phyloP scores from a whole-genome alignment of 75 land plant species.

The Pinus taeda region DNA sequence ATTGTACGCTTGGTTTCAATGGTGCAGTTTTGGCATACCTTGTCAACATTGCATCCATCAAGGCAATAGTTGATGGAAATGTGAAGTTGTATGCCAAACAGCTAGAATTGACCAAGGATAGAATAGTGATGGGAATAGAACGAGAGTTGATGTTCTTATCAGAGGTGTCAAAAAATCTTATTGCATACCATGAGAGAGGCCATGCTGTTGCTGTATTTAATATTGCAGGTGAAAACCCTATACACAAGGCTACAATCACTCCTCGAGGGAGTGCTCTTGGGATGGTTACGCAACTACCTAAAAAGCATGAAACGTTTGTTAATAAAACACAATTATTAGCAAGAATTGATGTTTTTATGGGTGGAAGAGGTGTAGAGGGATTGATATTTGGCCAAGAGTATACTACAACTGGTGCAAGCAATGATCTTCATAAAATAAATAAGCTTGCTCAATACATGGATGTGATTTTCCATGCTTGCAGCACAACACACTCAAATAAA shows the following conservation, averaged over 20 bases:
- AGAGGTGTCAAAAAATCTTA: constrained; percentile 97
- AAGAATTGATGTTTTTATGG: constrained; percentile 98
- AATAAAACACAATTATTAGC: constrained; percentile 95
- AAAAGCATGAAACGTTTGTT: constrained; percentile 90
- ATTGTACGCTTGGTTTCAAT: constrained; percentile 97
- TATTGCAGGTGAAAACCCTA: constrained; percentile 91
- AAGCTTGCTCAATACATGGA: no score
- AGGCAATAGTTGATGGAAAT: constrained; percentile 94
- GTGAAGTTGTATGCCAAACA: constrained; percentile 74
- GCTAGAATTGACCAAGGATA: constrained; percentile 95
- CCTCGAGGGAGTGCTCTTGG: constrained; percentile 94
- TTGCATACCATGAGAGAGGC: constrained; percentile 99
- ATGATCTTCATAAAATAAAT: no score
- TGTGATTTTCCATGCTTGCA: no score
- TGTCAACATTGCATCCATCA: constrained; percentile 97
- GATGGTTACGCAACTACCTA: constrained; percentile 98
- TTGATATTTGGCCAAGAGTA: neutral
- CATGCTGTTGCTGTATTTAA: constrained; percentile 98
- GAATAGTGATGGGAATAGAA: constrained; percentile 98
- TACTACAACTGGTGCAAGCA: no score
- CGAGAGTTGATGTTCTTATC: constrained; percentile 88
- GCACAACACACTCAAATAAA: no score
- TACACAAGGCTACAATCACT: constrained; percentile 97
- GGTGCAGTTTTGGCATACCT: constrained; percentile 99
- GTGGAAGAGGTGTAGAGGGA: constrained; percentile 98